These are phyloP conservation scores for Diphasiastrum complanatum DNA, from an alignment of 83 land plant species.

Conservation along the genomic window DNA sequence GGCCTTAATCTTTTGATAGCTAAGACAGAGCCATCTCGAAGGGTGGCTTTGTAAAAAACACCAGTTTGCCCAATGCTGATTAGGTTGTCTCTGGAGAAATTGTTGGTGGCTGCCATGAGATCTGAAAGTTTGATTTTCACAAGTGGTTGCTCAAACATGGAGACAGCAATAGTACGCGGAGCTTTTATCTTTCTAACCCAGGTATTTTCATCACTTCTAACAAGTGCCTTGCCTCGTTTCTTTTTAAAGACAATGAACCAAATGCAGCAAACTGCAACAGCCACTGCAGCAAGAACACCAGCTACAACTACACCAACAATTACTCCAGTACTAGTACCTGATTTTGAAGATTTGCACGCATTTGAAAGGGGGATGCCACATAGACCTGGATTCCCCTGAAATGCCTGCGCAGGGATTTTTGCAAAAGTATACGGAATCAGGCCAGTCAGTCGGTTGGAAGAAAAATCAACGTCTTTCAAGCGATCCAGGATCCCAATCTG, in stretches of 20 bases:
- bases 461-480: slow-evolving; percentile 36
- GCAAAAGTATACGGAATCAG: slow-evolving; percentile 28
- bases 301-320: slow-evolving; percentile 49
- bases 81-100: slow-evolving; percentile 44
- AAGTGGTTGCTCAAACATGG: slow-evolving; percentile 65
- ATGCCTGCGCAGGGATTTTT: slow-evolving; percentile 2
- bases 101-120: slow-evolving; percentile 49
- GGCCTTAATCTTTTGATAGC: slow-evolving; percentile 48
- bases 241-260: slow-evolving; percentile 31
- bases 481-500: slow-evolving; percentile 31
- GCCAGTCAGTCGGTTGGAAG: slow-evolving; percentile 46
- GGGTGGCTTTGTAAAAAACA: slow-evolving; percentile 47
- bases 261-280: slow-evolving; percentile 36
- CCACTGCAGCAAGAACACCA: slow-evolving; percentile 31
- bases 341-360: slow-evolving; percentile 20
- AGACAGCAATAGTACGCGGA: slow-evolving; percentile 40
- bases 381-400: slow-evolving; percentile 41
- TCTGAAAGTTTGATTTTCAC: slow-evolving; percentile 54
- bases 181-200: slow-evolving; percentile 52
- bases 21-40: slow-evolving; percentile 59
- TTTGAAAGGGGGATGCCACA: slow-evolving; percentile 46
- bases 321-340: slow-evolving; percentile 9
- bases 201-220: slow-evolving; percentile 28
- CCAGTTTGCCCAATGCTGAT: slow-evolving; percentile 33
- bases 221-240: slow-evolving; percentile 22